Percentiles rank a stretch among this genome's conserved stretches.
phyloP scores from a whole-genome alignment of 1,284 basidiomycete genomes.

The Rhodotorula glutinis region DNA sequence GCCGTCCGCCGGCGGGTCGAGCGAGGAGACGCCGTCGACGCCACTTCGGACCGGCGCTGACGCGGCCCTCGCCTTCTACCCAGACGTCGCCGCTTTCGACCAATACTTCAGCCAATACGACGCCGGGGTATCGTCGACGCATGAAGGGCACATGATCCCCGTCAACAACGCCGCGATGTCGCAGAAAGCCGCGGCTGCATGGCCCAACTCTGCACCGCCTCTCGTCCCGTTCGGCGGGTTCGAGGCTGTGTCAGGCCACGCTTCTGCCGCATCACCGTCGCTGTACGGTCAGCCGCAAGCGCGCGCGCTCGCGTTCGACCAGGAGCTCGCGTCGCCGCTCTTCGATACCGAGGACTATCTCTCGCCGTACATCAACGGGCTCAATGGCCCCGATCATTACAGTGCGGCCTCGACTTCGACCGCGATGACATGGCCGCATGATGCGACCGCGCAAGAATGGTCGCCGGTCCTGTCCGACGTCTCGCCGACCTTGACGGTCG shows the following conservation, averaged over 20 bases:
- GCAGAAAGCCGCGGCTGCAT: neutral
- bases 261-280: neutral
- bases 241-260: neutral
- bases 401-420: too few species aligned
- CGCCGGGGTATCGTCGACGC: neutral
- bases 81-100: neutral
- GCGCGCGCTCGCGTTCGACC: slow-evolving; percentile 14
- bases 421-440: neutral
- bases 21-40: neutral
- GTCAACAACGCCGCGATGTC: neutral
- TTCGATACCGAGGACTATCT: neutral
- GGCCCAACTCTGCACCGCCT: slow-evolving; percentile 1
- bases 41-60: neutral
- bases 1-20: neutral
- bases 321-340: slow-evolving; percentile 9
- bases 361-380: neutral
- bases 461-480: neutral
- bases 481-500: neutral
- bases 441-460: neutral
- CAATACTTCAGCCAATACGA: neutral
- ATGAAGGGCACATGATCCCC: neutral
- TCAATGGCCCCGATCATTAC: too few species aligned
- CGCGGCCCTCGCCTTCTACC: neutral
- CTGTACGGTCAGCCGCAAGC: neutral
- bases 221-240: slow-evolving; percentile 7